These are phyloP conservation scores for Fusarium sp. DNA, from an alignment of 2,329 filamentous ascomycete genomes.

Conservation along the genomic window DNA sequence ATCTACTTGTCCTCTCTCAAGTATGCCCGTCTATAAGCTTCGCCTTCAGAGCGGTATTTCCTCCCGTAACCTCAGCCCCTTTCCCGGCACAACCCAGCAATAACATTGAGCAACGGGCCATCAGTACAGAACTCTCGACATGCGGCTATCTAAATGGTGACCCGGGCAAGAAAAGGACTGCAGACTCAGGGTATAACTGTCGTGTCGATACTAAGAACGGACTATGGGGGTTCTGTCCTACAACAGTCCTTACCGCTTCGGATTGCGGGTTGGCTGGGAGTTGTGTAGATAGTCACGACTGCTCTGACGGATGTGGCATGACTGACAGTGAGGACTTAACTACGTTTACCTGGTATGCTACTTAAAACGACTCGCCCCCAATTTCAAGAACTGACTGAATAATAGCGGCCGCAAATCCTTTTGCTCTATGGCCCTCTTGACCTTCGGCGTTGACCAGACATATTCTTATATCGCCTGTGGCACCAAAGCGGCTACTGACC, in stretches of 20 bases:
- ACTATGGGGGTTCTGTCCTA: constrained; percentile 58
- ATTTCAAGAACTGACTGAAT: neutral
- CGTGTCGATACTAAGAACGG: constrained; percentile 53
- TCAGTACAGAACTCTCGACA: constrained; percentile 44
- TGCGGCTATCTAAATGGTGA: constrained; percentile 54
- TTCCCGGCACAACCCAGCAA: neutral
- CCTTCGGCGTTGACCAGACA: constrained; percentile 50
- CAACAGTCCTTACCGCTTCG: constrained; percentile 51
- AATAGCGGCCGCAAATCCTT: constrained; percentile 12
- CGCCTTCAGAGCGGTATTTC: neutral
- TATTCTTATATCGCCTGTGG: constrained; percentile 58
- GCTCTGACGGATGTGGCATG: constrained; percentile 53
- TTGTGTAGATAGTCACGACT: constrained; percentile 53
- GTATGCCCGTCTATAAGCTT: neutral
- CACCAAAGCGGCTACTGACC: constrained; percentile 45
- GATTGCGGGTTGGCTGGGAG: constrained; percentile 57
- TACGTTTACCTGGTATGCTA: constrained; percentile 55
- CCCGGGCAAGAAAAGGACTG: constrained; percentile 47
- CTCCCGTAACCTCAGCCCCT: neutral
- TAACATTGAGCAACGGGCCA: constrained; percentile 12
- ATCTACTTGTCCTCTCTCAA: neutral
- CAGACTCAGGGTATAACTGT: constrained; percentile 54
- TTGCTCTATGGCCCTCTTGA: constrained; percentile 56
- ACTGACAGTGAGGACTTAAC: constrained; percentile 41
- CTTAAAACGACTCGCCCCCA: fast-evolving